Evolutionary conservation across 2,329 filamentous ascomycete genomes (phyloP), one percentile per base, ranked within the genome.

Genomic region (Lasiodiplodia sp.): DNA sequence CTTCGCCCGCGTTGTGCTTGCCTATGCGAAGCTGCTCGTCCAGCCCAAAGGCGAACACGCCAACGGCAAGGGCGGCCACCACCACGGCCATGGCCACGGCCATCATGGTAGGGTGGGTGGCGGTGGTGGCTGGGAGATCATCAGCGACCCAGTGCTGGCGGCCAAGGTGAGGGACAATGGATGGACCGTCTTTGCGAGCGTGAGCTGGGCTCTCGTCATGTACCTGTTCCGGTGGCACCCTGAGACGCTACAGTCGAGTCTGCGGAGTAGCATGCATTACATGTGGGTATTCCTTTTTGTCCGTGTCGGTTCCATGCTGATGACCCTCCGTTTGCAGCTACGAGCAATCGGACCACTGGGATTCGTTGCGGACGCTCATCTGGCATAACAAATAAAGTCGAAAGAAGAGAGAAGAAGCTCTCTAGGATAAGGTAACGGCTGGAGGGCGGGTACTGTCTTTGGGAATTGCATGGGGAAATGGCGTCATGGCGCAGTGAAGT

Each of bases 261-360:
- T 99, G 85, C 88, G 93, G 79, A 94, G 90, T 82, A 97, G 94
- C 83, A 99, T 99, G 96, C 92, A 89, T 74, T 99, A 99, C 78
- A 97, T 99, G 85, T 99, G 95, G 77, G 88, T 86, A 47, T 28
- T 53, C 53, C 53, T n/a, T 21, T 25, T 66, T 69, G 67, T 68
- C 55, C 52, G 16, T 21, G 21, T 51, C 31, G 21, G 23, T 65
- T 53, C 23, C 60, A 51, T 68, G 52, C 16, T 37, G 16, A 34
- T 7, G 60, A 65, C 44, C 11, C 11, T 37, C 4, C 5, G 14
- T 5, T 4, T 6, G 2, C 73, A 91, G 88, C 77, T 91, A 91
- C 79, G 86, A 89, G 69, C 92, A 98, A 80, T 93, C 92, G 71
- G 92, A 97, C 76, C 86, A 92, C 69, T 99, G 95, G 93, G 92